phyloP scores from a whole-genome alignment of 2,329 filamentous ascomycete genomes.

The Fusarium foetens region DNA sequence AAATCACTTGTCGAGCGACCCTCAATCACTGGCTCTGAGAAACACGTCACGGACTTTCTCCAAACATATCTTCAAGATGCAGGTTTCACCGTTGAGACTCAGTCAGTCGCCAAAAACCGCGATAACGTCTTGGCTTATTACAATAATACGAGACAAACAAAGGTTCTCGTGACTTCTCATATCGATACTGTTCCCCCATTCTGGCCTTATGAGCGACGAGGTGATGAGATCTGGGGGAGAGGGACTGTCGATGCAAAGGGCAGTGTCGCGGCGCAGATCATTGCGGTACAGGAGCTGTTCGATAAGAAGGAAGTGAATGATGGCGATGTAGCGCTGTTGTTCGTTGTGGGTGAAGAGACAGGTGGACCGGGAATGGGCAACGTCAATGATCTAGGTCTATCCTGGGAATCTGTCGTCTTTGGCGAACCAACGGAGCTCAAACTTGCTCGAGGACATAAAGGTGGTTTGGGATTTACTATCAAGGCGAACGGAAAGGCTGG shows the following conservation, averaged over 20 bases:
- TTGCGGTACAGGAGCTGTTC: not conserved
- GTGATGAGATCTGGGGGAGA: conserved; percentile 13
- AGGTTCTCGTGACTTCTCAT: conserved; percentile 4
- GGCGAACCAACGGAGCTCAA: conserved; percentile 14
- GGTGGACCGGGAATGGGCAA: not conserved
- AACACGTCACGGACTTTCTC: not conserved
- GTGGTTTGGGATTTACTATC: not conserved
- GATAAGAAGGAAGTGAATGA: rapidly evolving
- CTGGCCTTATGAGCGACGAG: conserved; percentile 7
- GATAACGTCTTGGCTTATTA: conserved; percentile 7
- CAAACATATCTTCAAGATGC: not conserved
- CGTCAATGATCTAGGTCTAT: not conserved
- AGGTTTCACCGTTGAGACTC: not conserved
- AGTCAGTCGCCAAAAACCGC: not conserved
- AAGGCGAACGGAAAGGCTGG: not conserved
- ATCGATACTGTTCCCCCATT: conserved; percentile 6
- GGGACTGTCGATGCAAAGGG: conserved; percentile 7
- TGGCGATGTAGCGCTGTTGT: not conserved
- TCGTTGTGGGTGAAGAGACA: not conserved
- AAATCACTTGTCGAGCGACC: not conserved
- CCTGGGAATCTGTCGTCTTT: conserved; percentile 10
- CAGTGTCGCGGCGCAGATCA: not conserved
- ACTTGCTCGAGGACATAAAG: conserved; percentile 2
- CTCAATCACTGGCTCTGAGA: conserved; percentile 2
- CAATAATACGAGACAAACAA: not conserved